Evolutionary conservation across 108 stramenopile genomes (phyloP).

Genomic region (Stephanodiscus triporus): DNA sequence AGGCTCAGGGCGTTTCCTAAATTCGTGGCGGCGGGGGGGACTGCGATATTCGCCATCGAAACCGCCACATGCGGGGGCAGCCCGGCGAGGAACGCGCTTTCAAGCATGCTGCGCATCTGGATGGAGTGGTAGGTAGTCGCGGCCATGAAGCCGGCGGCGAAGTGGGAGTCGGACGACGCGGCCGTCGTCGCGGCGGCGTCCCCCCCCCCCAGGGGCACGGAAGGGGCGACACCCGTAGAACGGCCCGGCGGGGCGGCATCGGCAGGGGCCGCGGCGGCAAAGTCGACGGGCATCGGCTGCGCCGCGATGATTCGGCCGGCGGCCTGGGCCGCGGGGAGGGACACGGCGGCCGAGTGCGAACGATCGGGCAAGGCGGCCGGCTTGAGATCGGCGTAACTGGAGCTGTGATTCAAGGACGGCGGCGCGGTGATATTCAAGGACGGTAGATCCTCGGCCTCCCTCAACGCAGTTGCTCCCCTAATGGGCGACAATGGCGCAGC

Average conservation of each 20-base stretch:
- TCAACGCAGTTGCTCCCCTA: background rate
- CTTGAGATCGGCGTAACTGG: slow-evolving; percentile 18
- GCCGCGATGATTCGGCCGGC: background rate
- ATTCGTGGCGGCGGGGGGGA: background rate
- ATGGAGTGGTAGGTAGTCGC: slow-evolving; percentile 50
- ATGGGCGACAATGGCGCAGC: background rate
- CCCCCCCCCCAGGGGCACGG: too few relatives aligned
- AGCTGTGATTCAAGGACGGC: background rate
- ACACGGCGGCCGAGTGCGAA: background rate
- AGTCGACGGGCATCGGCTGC: background rate
- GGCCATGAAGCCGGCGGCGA: slow-evolving; percentile 70
- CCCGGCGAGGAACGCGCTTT: slow-evolving; percentile 22
- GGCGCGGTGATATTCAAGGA: background rate
- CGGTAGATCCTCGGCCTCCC: background rate
- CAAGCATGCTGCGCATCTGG: slow-evolving; percentile 48
- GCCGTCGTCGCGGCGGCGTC: background rate
- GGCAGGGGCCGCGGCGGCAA: background rate
- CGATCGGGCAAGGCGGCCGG: background rate
- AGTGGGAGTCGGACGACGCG: slow-evolving; percentile 32
- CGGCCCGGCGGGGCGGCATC: too few relatives aligned
- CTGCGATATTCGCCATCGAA: background rate
- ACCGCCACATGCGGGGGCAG: background rate
- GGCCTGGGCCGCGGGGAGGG: background rate
- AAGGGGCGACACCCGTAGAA: background rate
- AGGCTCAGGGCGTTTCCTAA: background rate